Base-by-base conservation (phyloP, 768 basidiomycete genomes). In the Leccinum uliginosum region DNA sequence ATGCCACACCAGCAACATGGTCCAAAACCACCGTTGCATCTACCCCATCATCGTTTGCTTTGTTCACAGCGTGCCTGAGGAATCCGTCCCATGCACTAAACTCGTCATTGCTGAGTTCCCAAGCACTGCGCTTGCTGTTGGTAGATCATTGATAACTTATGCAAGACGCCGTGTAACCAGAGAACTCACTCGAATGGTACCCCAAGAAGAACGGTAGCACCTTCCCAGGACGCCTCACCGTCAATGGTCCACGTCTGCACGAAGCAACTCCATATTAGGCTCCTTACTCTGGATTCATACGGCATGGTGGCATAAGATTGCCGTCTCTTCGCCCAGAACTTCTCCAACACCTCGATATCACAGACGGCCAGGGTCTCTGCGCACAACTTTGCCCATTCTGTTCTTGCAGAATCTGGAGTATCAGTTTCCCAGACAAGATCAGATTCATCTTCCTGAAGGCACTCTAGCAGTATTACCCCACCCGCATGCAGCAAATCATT, bases 161-260 rank as follows among this genome's bases (percentile, higher is more conserved):
- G 38, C 24, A 48, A 48, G 26, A 48, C 8, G 43, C 6, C 6
- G n/a, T 5, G 55, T 29, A 5, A 50, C n/a, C 57, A 63, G 50
- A 51, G 53, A 21, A 78, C 80, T 68, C 66, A 84, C 84, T 74
- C 71, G 62, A 90, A 91, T 6, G 89, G 89, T 51, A 83, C 75
- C 27, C 77, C 77, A 23, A 89, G 74, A 17, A 81, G 67, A 21
- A 80, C 66, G 15, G 79, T 69, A 19, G 78, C 78, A 14, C 79
- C 77, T 57, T 85, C 82, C 83, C 83, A 89, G 19, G 67, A 71
- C 1, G 75, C 75, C 15, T 75, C 74, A 3, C 61, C 62, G 50
- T 77, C 74, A 14, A 74, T 72, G 52, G 67, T 73, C 87, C 89
- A 91, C 19, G 74, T 74, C 54, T 81, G 75, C 21, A 78, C 73